phyloP scores from a whole-genome alignment of 768 basidiomycete species.

The Exidia glandulosa region DNA sequence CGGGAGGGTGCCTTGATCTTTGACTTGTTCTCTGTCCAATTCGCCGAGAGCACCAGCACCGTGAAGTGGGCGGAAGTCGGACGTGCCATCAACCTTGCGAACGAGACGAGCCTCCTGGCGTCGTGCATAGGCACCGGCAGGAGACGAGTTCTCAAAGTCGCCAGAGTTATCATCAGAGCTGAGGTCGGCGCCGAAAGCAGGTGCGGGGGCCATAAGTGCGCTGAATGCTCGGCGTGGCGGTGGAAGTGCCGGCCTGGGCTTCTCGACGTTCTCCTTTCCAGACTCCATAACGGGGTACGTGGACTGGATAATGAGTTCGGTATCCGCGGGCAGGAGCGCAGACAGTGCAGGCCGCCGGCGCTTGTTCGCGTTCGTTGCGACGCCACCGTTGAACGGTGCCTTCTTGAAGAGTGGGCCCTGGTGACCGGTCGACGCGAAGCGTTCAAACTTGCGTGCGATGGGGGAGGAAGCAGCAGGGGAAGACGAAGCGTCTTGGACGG shows the following conservation, averaged over 20 bases:
- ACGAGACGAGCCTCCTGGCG: conserved; percentile 71
- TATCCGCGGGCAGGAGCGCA: conserved; percentile 42
- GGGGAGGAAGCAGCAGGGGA: conserved; percentile 43
- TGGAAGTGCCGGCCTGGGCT: conserved; percentile 24
- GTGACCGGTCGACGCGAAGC: conserved; percentile 21
- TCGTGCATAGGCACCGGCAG: conserved; percentile 62
- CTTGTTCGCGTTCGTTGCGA: conserved; percentile 34
- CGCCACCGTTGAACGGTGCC: conserved; percentile 38
- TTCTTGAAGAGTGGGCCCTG: conserved; percentile 20
- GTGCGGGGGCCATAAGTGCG: conserved; percentile 43
- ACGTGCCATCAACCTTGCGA: conserved; percentile 69
- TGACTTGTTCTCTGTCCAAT: conserved; percentile 33
- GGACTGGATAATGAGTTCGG: conserved; percentile 25
- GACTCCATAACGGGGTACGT: conserved; percentile 30
- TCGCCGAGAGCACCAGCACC: conserved; percentile 44
- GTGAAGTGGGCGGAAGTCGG: conserved; percentile 67
- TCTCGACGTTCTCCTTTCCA: conserved; percentile 3
- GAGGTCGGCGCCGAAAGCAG: conserved; percentile 8
- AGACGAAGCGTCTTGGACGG: conserved; percentile 24
- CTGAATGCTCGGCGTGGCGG: conserved; percentile 65
- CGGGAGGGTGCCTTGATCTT: conserved; percentile 43
- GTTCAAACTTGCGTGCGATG: conserved; percentile 36
- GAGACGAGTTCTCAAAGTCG: conserved; percentile 48
- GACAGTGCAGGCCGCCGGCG: conserved; percentile 62
- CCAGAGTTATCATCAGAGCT: conserved; percentile 35